Percentiles rank a stretch among this genome's conserved stretches.
These are phyloP conservation scores for Ascochyta lentis DNA, from an alignment of 2,329 filamentous ascomycete genomes.

Conservation along the genomic window DNA sequence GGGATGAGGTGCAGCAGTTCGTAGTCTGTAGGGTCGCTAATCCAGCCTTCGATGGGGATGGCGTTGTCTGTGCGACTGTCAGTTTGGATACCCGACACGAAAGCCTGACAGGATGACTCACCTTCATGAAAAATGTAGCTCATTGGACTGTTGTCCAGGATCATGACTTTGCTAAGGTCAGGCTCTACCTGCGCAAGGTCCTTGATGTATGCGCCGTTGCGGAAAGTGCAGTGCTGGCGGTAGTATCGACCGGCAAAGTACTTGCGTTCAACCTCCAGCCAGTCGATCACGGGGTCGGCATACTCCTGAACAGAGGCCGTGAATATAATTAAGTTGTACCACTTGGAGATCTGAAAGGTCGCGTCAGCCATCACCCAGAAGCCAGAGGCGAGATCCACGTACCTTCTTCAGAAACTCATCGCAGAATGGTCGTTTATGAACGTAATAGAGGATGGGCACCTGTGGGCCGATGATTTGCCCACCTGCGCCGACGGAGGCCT, in stretches of 20 bases:
- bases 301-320: constrained; percentile 98
- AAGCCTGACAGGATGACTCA: constrained; percentile 57
- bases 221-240: constrained; percentile 93
- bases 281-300: constrained; percentile 97
- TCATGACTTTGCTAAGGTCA: constrained; percentile 97
- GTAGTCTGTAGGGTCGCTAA: constrained; percentile 96
- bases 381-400: constrained; percentile 32
- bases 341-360: constrained; percentile 76
- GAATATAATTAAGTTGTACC: constrained; percentile 97
- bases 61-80: constrained; percentile 76
- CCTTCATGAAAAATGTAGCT: constrained; percentile 98
- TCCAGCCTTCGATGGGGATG: constrained; percentile 99
- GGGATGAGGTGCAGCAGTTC: constrained; percentile 93
- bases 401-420: constrained; percentile 93
- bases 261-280: constrained; percentile 95
- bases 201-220: constrained; percentile 97
- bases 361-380: constrained; percentile 24
- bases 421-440: constrained; percentile 95
- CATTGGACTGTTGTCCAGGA: constrained; percentile 96
- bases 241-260: constrained; percentile 95
- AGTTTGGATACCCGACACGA: background rate
- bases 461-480: constrained; percentile 78
- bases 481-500: constrained; percentile 71
- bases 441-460: constrained; percentile 97
- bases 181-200: constrained; percentile 95